Base-by-base conservation (phyloP, 805 yeast genomes). In the Ogataea pignaliae region DNA sequence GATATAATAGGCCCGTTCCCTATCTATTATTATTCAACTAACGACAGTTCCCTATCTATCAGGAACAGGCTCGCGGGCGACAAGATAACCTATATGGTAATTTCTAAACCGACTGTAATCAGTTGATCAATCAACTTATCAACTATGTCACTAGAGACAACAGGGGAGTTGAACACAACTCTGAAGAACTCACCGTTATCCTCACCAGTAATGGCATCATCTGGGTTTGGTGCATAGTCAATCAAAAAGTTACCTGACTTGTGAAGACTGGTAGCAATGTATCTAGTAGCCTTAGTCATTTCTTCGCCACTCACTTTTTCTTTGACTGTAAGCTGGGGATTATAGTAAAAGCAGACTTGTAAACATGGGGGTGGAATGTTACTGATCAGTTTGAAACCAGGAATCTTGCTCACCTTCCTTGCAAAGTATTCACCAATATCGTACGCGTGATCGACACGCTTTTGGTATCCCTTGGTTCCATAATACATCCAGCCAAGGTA, bases 401-500 rank as follows among this genome's bases (percentile, higher is more conserved):
- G 60, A 12, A 53, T 57, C 0, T 43, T 10, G 3, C 56, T 41
- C 35, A 83, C 66, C 48, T 64, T 66, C 3, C 55, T 45, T 4
- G 83, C 79, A 48, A 88, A 78, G 58, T 85, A 80, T n/a, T 71
- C 69, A 2, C 84, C 81, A 40, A 85, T 72, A 15, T 67, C 72
- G 56, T 70, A 83, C 0, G 95, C 91, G 57, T 85, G 90, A 54
- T 87, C 85, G 5, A 88, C 74, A 35, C 95, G 69, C 38, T 69
- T 59, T 29, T 66, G 79, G 53, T 81, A 84, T 1, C 96, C 96
- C 32, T 62, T 54, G 3, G 68, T 63, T 3, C 96, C 96, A 55
- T 82, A 88, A 69, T 83, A 88, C 46, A 82, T 68, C 96, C 96
- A 87, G 1, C 85, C 80, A 59, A 88, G 61, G 60, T 83, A 87